phyloP scores from a whole-genome alignment of 169 alveolate genomes.

The Eimeria falciformis region DNA sequence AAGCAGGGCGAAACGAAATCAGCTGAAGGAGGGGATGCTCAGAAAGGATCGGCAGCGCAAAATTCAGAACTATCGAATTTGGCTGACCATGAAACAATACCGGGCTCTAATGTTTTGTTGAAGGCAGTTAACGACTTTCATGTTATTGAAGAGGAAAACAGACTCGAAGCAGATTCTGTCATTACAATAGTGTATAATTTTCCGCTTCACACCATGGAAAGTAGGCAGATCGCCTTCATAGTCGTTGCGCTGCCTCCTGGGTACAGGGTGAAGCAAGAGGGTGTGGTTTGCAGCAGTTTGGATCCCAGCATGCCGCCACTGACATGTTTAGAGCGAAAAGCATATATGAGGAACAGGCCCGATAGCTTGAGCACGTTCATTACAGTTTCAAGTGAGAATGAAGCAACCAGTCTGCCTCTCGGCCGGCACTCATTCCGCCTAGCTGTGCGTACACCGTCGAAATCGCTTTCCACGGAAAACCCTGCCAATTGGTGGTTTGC shows the following conservation, averaged over 20 bases:
- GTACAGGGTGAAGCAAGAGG: slow-evolving; percentile 45
- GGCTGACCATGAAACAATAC: too few relatives aligned
- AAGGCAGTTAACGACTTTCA: slow-evolving; percentile 54
- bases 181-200: slow-evolving; percentile 68
- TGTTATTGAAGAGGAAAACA: slow-evolving; percentile 52
- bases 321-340: slow-evolving; percentile 54
- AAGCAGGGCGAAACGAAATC: too few relatives aligned
- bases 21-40: too few relatives aligned
- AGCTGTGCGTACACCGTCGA: slow-evolving; percentile 66
- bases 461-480: slow-evolving; percentile 15
- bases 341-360: slow-evolving; percentile 59
- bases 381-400: slow-evolving; percentile 58
- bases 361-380: slow-evolving; percentile 43
- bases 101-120: neutral
- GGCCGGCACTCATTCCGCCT: slow-evolving; percentile 70
- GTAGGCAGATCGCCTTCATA: slow-evolving; percentile 69
- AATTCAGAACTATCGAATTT: too few relatives aligned
- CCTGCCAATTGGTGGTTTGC: slow-evolving; percentile 78
- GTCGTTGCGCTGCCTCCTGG: slow-evolving; percentile 75
- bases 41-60: too few relatives aligned
- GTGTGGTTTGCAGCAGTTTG: slow-evolving; percentile 42
- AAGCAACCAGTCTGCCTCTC: slow-evolving; percentile 47
- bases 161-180: slow-evolving; percentile 34
- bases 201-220: slow-evolving; percentile 65
- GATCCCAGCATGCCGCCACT: slow-evolving; percentile 65